Evolutionary conservation across 2,329 filamentous ascomycete genomes (phyloP).

Genomic region (Botrytis hyacinthi): DNA sequence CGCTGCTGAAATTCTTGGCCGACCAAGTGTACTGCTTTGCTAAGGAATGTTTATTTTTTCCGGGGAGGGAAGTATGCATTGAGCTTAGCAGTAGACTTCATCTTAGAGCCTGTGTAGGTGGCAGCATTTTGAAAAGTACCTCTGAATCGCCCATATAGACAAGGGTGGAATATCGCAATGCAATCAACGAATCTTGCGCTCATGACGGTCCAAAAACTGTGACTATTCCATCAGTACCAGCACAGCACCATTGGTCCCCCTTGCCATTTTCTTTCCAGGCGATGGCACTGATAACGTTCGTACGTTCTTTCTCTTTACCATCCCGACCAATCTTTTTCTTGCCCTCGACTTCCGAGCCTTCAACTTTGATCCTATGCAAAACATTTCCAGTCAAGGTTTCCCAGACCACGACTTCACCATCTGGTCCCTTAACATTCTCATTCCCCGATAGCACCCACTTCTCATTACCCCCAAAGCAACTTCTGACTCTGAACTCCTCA

Average conservation of each 20-base stretch:
- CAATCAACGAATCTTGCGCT: neutral
- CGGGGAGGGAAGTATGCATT: neutral
- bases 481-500: constrained; percentile 33
- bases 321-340: constrained; percentile 57
- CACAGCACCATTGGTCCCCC: constrained; percentile 64
- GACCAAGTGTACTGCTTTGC: neutral
- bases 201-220: constrained; percentile 54
- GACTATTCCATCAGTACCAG: constrained; percentile 63
- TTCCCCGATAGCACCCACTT: constrained; percentile 78
- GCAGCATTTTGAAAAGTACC: neutral
- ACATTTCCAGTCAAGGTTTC: constrained; percentile 74
- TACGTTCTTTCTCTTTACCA: constrained; percentile 58
- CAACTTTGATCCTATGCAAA: constrained; percentile 57
- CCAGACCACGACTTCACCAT: constrained; percentile 64
- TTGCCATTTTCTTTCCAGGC: constrained; percentile 62
- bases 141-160: neutral
- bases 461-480: constrained; percentile 69
- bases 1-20: neutral
- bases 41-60: neutral
- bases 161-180: neutral
- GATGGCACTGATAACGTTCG: constrained; percentile 60
- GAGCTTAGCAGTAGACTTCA: neutral
- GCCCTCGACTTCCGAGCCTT: constrained; percentile 30
- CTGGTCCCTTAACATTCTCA: constrained; percentile 48
- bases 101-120: neutral